Evolutionary conservation across 2,329 filamentous ascomycete genomes (phyloP), one percentile per base, ranked within the genome.

Genomic region (Canariomyces notabilis): DNA sequence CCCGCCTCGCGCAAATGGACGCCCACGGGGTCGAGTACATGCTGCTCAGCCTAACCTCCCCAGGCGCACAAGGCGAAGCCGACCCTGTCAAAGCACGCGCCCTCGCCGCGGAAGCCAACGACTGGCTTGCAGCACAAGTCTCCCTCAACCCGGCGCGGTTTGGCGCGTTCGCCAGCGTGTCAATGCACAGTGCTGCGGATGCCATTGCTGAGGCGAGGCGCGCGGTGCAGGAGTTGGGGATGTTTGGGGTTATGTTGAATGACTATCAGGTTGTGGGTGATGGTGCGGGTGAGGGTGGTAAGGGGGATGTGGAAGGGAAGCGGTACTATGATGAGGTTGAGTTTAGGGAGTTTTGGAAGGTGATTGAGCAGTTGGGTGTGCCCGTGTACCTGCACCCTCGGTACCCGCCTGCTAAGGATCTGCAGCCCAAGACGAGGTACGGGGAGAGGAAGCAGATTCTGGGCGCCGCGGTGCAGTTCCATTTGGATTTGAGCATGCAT

Each of bases 401-500:
- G 5, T 66, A 65, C 39, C 60, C 64, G 6, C 56, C 53, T 0
- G 52, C 52, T 4, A 48, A 48, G 22, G 65, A 68, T 19, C 44
- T 66, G 14, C 39, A 54, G 16, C 26, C 44, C 4, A 57, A 54
- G 3, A 54, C 51, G 0, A 50, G 29, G 50, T 67, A 65, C 42
- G 61, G 60, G 1, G 38, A 47, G 2, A 53, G 64, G 22, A 61
- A 54, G 40, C 65, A 67, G 32, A 52, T 67, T 4, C 47, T 68
- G 0, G 64, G 65, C 0, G 65, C 64, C 1, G 65, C 58, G 1
- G 62, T 67, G 22, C 61, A 64, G 48, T 67, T 67, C 48, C 68
- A 71, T 50, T 52, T 72, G 14, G 69, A 72, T 50, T 49, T 72
- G 29, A 69, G 65, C 51, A 69, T 67, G 57, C 70, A 73, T 51